Base-by-base conservation (phyloP, 208 protist species). In the Acanthamoeba healyi region DNA sequence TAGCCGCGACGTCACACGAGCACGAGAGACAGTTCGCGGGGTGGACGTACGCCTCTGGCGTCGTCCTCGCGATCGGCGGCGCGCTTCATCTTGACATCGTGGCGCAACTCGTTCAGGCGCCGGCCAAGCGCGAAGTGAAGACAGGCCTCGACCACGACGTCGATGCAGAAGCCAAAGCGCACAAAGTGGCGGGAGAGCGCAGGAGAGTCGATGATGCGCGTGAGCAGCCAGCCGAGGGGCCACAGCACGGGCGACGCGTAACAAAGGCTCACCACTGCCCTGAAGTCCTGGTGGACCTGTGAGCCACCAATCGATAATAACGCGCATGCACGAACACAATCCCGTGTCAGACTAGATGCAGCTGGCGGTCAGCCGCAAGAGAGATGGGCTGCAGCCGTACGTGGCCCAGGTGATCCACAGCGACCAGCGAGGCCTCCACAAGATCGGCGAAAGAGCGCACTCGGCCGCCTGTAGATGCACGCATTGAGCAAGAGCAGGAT, bases 211-310 rank as follows among this genome's bases (percentile, higher is more conserved):
- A n/a, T 22, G 44, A 36, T 3, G 7, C 77, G 46, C 29, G 5
- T 26, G n/a, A 91, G 84, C 15, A 91, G 24, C 26, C 40, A 36
- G 24, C 58, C 84, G 58, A 91, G 22, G 5, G 84, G 84, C 84
- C 61, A 74, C 46, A 91, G 54, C 24, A 91, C 61, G 2, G 84
- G 84, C 17, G 84, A 91, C 7, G 84, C 84, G 9, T 42, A 24
- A 29, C 84, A 91, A 1, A 91, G 24, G 36, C 36, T 49, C 36
- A 70, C 36, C 34, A 91, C 32, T 7, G 84, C 84, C 19, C 38
- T 26, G 38, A 72, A 44, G 56, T 91, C 84, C 34, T 67, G 49
- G 26, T 82, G 72, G 38, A 82, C 42, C 72, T 82, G 32, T n/a
- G 10, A 5, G 5, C 10, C 26, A 29, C 63, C 63, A 38, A 40